Base-by-base conservation (phyloP, 2,329 filamentous ascomycete species). In the Botrytis porri region DNA sequence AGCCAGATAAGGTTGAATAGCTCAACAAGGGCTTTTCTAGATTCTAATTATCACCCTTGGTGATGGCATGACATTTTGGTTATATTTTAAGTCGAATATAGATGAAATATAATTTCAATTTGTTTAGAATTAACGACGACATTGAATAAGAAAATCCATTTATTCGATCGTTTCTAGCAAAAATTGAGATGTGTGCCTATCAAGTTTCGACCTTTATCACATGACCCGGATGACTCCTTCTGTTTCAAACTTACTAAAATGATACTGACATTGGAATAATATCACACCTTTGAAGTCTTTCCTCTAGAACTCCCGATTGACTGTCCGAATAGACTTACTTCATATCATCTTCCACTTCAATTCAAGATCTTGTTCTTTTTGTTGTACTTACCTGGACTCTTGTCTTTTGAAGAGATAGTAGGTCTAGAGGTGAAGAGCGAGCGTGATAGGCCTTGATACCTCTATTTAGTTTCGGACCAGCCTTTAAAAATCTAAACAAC, bases 191-290 rank as follows among this genome's bases (percentile, higher is more conserved):
- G 25, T 51, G 25, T 6, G 12, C 6, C 1, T 51, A 51, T 51
- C 4, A 1, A 48, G 3, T 14, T 6, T n/a, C 7, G 4, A 3
- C 0, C 1, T 4, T 16, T n/a, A n/a, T 16, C 48, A n/a, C 48
- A 54, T 54, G 48, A 54, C 14, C 12, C 12, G 25, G 10, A 10
- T 54, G 3, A 7, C 25, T 10, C 25, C 48, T 54, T n/a, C 0
- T n/a, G 48, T 3, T 14, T 0, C 5, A 16, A 54, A 54, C 25
- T 54, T 22, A 54, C 25, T 54, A n/a, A n/a, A 14, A 54, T 54
- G 12, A 16, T 7, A n/a, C 25, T 5, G n/a, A 54, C 25, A 10
- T n/a, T 7, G 25, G 25, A 16, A 54, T 5, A n/a, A 54, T 3
- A n/a, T 54, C 25, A n/a, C 48, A n/a, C 25, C 48, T 25, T 25